Conservation (phyloP, 495 filamentous ascomycete genomes). For the Saxophila tyrrhenica region DNA sequence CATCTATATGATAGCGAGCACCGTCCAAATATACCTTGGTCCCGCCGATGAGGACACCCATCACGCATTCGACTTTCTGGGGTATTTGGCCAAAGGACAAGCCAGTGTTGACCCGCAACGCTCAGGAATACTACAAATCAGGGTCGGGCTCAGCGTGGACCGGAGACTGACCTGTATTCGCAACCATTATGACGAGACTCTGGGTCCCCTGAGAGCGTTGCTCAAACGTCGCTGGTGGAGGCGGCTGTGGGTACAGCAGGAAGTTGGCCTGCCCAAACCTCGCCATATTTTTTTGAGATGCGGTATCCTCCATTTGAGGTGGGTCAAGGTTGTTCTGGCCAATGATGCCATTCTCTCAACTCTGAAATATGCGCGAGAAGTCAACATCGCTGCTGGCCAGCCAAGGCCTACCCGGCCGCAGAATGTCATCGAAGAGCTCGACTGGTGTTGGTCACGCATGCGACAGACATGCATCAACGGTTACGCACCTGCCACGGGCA, state of each 20-base stretch:
- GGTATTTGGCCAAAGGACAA: background rate
- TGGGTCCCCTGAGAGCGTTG: background rate
- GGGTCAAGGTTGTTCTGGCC: background rate
- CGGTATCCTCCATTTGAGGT: background rate
- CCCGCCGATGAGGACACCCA: background rate
- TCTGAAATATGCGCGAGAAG: background rate
- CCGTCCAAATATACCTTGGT: conserved; percentile 24
- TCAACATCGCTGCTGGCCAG: too few relatives aligned
- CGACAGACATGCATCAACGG: too few relatives aligned
- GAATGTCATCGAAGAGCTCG: background rate
- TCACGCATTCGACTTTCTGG: background rate
- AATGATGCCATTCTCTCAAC: background rate
- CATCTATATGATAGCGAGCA: conserved; percentile 22
- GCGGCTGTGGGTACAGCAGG: background rate
- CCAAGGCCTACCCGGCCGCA: too few relatives aligned
- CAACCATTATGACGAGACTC: background rate
- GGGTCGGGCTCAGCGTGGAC: background rate
- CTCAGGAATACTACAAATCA: background rate
- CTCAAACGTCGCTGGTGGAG: background rate
- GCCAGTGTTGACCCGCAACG: background rate
- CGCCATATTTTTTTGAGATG: background rate
- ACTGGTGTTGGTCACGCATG: background rate
- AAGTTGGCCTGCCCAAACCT: background rate
- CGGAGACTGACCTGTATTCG: background rate
- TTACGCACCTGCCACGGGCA: too few relatives aligned